phyloP scores from a whole-genome alignment of 2,329 filamentous ascomycete genomes.

The Celoporthe dispersa region DNA sequence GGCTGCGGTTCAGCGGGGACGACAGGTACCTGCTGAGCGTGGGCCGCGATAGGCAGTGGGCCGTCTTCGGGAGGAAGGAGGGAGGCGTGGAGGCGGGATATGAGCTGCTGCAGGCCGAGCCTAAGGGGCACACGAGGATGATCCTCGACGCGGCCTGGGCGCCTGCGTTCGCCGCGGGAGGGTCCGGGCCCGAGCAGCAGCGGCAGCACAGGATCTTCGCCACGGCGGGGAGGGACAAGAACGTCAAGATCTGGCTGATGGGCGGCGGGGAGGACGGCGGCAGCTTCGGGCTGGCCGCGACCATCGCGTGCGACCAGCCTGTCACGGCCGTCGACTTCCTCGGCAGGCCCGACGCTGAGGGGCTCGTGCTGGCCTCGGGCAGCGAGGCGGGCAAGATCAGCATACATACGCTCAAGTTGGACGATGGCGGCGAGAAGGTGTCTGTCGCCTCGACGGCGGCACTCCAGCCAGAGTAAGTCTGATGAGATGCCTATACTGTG shows the following conservation, averaged over 20 bases:
- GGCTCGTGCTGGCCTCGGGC: conserved; percentile 57
- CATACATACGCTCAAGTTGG: conserved; percentile 46
- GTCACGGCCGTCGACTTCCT: conserved; percentile 76
- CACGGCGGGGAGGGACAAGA: conserved; percentile 89
- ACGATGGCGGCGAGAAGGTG: conserved; percentile 38
- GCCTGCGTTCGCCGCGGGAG: conserved; percentile 46
- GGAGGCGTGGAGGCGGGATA: conserved; percentile 50
- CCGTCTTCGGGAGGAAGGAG: conserved; percentile 68
- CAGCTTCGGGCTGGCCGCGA: conserved; percentile 56
- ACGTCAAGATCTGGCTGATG: conserved; percentile 70
- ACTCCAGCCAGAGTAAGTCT: conserved; percentile 36
- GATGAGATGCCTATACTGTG: background rate
- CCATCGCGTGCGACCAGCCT: conserved; percentile 59
- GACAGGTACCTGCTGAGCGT: conserved; percentile 82
- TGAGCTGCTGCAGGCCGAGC: conserved; percentile 65
- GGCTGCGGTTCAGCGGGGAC: conserved; percentile 77
- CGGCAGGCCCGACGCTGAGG: conserved; percentile 38
- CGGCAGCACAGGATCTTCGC: conserved; percentile 63
- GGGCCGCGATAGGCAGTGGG: conserved; percentile 90
- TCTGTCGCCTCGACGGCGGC: conserved; percentile 42
- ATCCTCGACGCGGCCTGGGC: conserved; percentile 89
- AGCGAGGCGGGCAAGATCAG: conserved; percentile 58
- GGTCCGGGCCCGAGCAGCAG: conserved; percentile 22
- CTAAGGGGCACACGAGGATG: conserved; percentile 90
- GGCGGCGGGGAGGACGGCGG: conserved; percentile 35